These are phyloP conservation scores for Bolboschoenus planiculmis DNA, from an alignment of 176 grass and related monocot genomes.

Conservation along the genomic window DNA sequence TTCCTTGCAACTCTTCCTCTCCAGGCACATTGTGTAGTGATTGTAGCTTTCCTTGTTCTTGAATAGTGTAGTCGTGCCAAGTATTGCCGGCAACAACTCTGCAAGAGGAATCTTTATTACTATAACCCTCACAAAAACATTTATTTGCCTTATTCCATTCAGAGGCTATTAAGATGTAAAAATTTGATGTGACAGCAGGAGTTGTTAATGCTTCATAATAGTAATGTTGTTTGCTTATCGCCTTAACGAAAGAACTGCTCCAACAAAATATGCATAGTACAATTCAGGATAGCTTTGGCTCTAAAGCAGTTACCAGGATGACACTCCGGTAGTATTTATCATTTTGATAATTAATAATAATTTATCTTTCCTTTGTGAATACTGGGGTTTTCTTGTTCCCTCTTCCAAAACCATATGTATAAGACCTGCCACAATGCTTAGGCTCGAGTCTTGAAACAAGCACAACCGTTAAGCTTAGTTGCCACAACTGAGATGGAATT, in stretches of 20 bases:
- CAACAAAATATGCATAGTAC: background rate
- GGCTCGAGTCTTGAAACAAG: background rate
- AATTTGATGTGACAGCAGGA: background rate
- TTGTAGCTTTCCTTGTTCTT: slow-evolving; percentile 74
- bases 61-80: slow-evolving; percentile 70
- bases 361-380: background rate
- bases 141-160: background rate
- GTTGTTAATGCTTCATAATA: background rate
- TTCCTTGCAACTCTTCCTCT: slow-evolving; percentile 91
- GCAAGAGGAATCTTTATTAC: slow-evolving; percentile 31
- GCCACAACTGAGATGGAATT: background rate
- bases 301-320: background rate
- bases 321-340: background rate
- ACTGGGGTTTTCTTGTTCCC: background rate
- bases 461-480: background rate
- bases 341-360: background rate
- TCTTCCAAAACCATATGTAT: background rate
- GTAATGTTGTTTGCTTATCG: background rate
- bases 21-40: slow-evolving; percentile 91
- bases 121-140: slow-evolving; percentile 19
- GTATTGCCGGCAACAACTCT: slow-evolving; percentile 78
- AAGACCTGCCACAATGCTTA: background rate
- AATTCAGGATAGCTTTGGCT: background rate
- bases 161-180: background rate
- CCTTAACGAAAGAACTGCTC: background rate